Percentiles rank a stretch among this genome's conserved stretches.
Conservation (phyloP, 805 yeast genomes). For the Zygoascus flipseniorum region DNA sequence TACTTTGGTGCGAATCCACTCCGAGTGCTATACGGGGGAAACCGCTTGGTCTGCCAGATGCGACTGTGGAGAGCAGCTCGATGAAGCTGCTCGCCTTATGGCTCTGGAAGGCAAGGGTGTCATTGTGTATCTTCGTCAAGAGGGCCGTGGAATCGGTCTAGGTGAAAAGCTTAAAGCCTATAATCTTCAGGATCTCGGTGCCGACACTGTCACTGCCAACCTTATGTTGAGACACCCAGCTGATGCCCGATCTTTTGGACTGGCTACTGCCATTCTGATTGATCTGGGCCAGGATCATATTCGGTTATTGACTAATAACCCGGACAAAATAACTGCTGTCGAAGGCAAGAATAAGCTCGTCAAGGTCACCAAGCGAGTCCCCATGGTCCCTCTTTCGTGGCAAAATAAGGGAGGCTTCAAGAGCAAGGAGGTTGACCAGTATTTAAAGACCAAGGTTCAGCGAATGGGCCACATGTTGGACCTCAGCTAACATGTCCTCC, state of each 20-base stretch:
- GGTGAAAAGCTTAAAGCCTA: constrained; percentile 96
- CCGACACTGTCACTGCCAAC: constrained; percentile 97
- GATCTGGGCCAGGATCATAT: constrained; percentile 73
- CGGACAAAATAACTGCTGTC: constrained; percentile 91
- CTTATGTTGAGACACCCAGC: constrained; percentile 91
- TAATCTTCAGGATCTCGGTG: constrained; percentile 94
- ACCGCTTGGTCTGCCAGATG: constrained; percentile 99
- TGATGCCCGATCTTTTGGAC: constrained; percentile 87
- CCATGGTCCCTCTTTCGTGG: constrained; percentile 98
- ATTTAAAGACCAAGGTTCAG: constrained; percentile 86
- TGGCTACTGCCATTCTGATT: constrained; percentile 85
- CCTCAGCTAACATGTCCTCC: background rate
- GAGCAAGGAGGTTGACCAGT: constrained; percentile 84
- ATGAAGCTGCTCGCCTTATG: constrained; percentile 93
- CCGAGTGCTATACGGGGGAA: constrained; percentile 98
- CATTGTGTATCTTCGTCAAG: constrained; percentile 92
- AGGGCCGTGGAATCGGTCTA: constrained; percentile 97
- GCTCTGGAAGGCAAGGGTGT: constrained; percentile 84
- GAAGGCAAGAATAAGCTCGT: constrained; percentile 75
- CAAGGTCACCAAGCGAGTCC: constrained; percentile 77
- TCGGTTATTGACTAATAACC: constrained; percentile 83
- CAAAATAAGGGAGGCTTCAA: constrained; percentile 58
- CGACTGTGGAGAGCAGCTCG: constrained; percentile 98
- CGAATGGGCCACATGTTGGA: constrained; percentile 92
- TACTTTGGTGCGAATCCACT: constrained; percentile 76